Conservation (phyloP, 805 yeast genomes). For the Candida glaebosa region DNA sequence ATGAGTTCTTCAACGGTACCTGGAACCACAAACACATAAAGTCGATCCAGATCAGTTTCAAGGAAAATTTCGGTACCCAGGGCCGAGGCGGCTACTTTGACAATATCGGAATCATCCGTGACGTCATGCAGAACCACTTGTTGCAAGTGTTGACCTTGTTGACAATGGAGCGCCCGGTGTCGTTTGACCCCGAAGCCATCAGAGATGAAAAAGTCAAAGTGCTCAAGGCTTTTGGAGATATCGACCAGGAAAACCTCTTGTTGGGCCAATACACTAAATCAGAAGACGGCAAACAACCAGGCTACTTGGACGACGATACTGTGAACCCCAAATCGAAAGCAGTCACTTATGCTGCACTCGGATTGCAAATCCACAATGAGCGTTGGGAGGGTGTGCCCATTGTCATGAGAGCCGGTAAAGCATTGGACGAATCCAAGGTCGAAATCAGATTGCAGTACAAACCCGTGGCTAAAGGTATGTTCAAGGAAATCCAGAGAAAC, state of each 20-base stretch:
- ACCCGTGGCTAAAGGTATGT: constrained; percentile 79
- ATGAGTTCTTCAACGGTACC: constrained; percentile 78
- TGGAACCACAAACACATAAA: constrained; percentile 83
- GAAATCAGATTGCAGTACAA: constrained; percentile 93
- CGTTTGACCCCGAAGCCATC: constrained; percentile 88
- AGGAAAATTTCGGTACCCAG: constrained; percentile 98
- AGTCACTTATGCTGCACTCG: constrained; percentile 88
- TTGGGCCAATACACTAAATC: constrained; percentile 87
- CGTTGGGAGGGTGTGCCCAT: constrained; percentile 99
- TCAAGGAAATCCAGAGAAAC: constrained; percentile 77
- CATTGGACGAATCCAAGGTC: constrained; percentile 91
- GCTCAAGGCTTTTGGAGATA: constrained; percentile 71
- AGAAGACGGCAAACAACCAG: constrained; percentile 85
- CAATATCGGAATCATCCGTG: constrained; percentile 90
- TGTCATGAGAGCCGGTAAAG: constrained; percentile 95
- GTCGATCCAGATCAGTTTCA: constrained; percentile 84
- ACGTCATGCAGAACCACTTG: constrained; percentile 97
- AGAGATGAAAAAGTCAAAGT: constrained; percentile 97
- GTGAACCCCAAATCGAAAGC: constrained; percentile 79
- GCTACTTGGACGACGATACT: constrained; percentile 88
- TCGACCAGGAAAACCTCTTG: constrained; percentile 63
- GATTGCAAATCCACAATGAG: constrained; percentile 78
- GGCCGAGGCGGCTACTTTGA: constrained; percentile 99
- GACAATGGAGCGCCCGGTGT: constrained; percentile 93
- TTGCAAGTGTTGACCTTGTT: constrained; percentile 87